phyloP scores from a whole-genome alignment of 140 eudicot species.

The Flaveria floridana region DNA sequence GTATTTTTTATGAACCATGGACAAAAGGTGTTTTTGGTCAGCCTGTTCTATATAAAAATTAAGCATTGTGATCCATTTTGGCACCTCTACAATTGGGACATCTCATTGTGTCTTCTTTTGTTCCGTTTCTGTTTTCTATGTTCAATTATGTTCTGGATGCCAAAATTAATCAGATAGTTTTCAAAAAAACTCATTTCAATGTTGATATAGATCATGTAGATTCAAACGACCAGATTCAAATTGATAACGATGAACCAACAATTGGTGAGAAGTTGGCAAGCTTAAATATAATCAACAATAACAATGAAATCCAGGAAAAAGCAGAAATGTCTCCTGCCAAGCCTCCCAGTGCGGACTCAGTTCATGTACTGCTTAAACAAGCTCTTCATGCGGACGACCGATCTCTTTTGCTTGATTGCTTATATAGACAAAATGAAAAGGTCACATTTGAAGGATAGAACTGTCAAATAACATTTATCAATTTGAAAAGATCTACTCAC shows the following conservation, averaged over 20 bases:
- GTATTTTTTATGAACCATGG: neutral
- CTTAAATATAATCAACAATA: conserved; percentile 47
- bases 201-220: conserved; percentile 49
- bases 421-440: conserved; percentile 81
- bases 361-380: conserved; percentile 78
- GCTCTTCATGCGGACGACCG: conserved; percentile 94
- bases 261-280: conserved; percentile 86
- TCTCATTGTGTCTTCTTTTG: neutral
- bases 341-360: conserved; percentile 95
- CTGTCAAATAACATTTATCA: neutral
- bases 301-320: conserved; percentile 38
- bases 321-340: conserved; percentile 38
- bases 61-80: neutral
- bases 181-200: neutral
- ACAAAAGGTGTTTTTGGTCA: neutral
- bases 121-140: neutral
- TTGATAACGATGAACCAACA: conserved; percentile 74
- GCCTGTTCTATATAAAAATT: neutral
- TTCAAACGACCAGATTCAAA: conserved; percentile 45
- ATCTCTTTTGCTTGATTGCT: conserved; percentile 77
- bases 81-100: neutral
- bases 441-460: conserved; percentile 28
- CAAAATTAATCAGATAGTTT: neutral
- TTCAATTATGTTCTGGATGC: neutral
- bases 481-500: neutral